phyloP scores from a whole-genome alignment of 1,284 basidiomycete genomes.

The Pholiota adiposa region DNA sequence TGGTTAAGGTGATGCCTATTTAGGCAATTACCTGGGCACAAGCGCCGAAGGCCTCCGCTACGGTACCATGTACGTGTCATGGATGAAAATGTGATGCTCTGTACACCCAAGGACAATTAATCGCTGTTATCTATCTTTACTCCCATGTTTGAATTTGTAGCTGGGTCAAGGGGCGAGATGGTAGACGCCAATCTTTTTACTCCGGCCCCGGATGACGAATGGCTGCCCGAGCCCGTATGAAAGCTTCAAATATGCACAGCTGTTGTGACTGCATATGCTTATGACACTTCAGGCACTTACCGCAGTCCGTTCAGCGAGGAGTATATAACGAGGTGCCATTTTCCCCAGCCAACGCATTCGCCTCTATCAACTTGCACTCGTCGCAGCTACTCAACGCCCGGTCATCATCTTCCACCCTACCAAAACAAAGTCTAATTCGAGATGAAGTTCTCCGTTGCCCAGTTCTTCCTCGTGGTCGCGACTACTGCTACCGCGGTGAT shows the following conservation, averaged over 20 bases:
- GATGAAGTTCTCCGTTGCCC: neutral
- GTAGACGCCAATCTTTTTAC: neutral
- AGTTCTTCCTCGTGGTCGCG: constrained; percentile 6
- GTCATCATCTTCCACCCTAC: neutral
- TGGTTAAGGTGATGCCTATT: neutral
- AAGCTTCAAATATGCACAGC: neutral
- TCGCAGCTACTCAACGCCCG: neutral
- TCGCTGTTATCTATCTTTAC: too few species aligned
- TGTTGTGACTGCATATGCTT: neutral
- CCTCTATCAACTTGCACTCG: neutral
- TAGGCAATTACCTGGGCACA: neutral
- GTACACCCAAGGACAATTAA: too few species aligned
- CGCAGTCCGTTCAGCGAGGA: neutral
- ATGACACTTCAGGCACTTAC: neutral
- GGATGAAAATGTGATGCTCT: too few species aligned
- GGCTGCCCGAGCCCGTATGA: neutral
- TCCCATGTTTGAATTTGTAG: too few species aligned
- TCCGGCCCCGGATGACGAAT: neutral
- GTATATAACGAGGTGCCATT: neutral
- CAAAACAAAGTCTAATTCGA: neutral
- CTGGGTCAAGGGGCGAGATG: too few species aligned
- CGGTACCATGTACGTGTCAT: too few species aligned
- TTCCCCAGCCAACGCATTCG: neutral
- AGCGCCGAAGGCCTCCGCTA: neutral
- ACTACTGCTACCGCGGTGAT: constrained; percentile 11